Base-by-base conservation (phyloP, 768 basidiomycete species). In the Lentinus brumalis region DNA sequence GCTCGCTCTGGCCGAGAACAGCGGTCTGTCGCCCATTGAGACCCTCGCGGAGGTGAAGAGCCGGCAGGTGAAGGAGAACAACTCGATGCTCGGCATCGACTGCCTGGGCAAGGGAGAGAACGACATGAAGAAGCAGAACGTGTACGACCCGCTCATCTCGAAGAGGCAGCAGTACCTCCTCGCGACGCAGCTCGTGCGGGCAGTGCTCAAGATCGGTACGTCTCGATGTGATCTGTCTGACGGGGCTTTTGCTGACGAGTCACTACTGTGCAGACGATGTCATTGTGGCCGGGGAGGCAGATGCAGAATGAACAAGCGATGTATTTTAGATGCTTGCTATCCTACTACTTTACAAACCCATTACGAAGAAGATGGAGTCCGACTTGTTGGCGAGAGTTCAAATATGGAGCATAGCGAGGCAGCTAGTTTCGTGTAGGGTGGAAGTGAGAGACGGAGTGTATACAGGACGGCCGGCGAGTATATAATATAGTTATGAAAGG, bases 51-150 rank as follows among this genome's bases (percentile, higher is more conserved):
- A 95, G 60, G 91, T 99, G 55, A 96, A 95, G 81, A 94, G 92
- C 71, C 80, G 92, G 67, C 97, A 99, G 71, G 88, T 96, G 21
- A 84, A 79, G 44, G 96, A 98, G 80, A 82, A 82, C 26, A 91
- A 93, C 76, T 84, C 95, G 2, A 82, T 82, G 61, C 78, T 99
- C 53, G 97, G 97, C 46, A 96, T 99, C 60, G 97, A 99, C 69
- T 99, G 97, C 74, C 80, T 87, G 40, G 90, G 89, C 35, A 82
- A 82, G 69, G 91, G 90, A 38, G 86, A 94, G 67, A 97, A 93
- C 71, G 96, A 99, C 68, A 99, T 99, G 96, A 96, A 91, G 81
- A 83, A 88, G 70, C 96, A 98, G 73, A 93, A 94, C 69, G 96
- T 98, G 45, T 95, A 96, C 67, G 97, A 99, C 70, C 96, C 97